Base-by-base conservation (phyloP, 2,329 filamentous ascomycete species). In the Colletotrichum euphorbiae region DNA sequence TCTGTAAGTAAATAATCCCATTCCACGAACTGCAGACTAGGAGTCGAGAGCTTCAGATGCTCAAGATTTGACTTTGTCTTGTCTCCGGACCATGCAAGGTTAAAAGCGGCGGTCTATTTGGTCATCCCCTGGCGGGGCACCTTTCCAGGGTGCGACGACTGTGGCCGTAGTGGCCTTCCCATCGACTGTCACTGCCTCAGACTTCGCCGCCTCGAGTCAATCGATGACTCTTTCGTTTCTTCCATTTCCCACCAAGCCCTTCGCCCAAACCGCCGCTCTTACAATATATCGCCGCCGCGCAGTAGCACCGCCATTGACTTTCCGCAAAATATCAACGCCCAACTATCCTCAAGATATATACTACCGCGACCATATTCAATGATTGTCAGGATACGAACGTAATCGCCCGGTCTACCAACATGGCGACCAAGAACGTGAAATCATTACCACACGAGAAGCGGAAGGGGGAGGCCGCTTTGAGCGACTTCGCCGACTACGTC, bases 401-500 rank as follows among this genome's bases (percentile, higher is more conserved):
- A 70, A 67, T 19, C 60, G 73, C n/a, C 17, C 13, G 50, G 50
- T 28, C 67, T 62, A 31, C 46, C 72, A 80, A 61, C 69, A 90
- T 90, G 88, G 80, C 87, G 48, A 80, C 75, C 63, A 88, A 84
- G 80, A 74, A 81, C 73, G 77, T 80, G 67, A 92, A 90, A 78
- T 86, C 90, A 75, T 87, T 90, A 67, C 86, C 88, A 45, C 90
- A 93, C 75, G 94, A 97, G 80, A 89, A 92, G 79, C 91, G 93
- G 73, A 93, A 93, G 81, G 94, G 94, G 73, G 94, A 98, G 82
- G 89, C 92, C 69, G 94, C 95, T 12, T 86, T 99, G 63, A 96
- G 92, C 82, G 96, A 98, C 74, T 99, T 99, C 78, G 94, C 94
- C 79, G 96, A 99, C 75, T 98, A 98, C 75, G 96, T 98, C 72